Conservation (phyloP, 2,329 filamentous ascomycete genomes). For the Colletotrichum sp. region DNA sequence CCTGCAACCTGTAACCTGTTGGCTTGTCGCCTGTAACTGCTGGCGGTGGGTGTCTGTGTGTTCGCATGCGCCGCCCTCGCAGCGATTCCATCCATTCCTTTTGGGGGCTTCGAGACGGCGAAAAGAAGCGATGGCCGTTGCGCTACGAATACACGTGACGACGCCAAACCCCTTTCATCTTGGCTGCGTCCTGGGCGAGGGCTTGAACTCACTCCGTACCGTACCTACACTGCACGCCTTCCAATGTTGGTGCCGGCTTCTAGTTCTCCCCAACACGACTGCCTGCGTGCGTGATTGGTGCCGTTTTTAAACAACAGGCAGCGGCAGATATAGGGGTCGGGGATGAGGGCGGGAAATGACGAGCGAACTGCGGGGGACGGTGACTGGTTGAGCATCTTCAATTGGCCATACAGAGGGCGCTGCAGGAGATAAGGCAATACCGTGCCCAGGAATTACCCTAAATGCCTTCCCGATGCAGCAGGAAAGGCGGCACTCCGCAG, state of each 20-base stretch:
- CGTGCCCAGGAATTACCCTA: background rate
- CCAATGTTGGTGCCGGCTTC: background rate
- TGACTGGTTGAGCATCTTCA: background rate
- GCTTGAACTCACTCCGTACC: background rate
- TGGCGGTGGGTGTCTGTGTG: background rate
- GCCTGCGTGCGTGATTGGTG: conserved; percentile 2
- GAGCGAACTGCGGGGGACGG: background rate
- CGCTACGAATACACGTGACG: background rate
- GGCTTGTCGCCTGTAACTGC: background rate
- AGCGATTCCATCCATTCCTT: background rate
- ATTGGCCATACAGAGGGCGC: background rate
- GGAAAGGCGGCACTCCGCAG: background rate
- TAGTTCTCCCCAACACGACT: background rate
- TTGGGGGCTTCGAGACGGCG: background rate
- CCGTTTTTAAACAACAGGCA: background rate
- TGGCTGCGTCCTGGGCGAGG: conserved; percentile 3
- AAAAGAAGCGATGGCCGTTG: background rate
- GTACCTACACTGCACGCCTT: background rate
- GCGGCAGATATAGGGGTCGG: conserved; percentile 15
- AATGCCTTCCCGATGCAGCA: background rate
- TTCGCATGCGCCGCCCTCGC: background rate
- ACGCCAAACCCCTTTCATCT: background rate
- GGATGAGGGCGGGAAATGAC: background rate
- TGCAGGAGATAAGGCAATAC: background rate
- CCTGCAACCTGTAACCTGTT: background rate